Base-by-base conservation (phyloP, 192 early-diverging fungal species). In the Podila clonocystis region DNA sequence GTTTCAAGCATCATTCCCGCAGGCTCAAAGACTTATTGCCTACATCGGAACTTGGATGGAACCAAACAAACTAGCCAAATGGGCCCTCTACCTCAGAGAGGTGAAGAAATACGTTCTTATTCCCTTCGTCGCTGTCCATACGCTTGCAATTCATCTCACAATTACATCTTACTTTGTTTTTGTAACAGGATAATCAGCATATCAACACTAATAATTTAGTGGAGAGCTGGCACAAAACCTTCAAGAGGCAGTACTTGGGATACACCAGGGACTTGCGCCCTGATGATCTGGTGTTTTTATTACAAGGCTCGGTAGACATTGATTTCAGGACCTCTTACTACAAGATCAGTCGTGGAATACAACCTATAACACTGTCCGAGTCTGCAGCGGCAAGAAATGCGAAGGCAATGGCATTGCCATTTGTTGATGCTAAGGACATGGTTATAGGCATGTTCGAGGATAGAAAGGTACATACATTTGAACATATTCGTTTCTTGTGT, bases 151-250 rank as follows among this genome's bases (percentile, higher is more conserved):
- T 2, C 2, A 31, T 2, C 31, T 31, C 2, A 5, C 5, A 3
- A 3, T 31, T 2, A 31, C 5, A 31, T 31, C 5, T 5, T 49
- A 45, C 8, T 28, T 26, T 65, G 50, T 65, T 29, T 57, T 57
- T 33, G 57, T 50, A 57, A 58, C 29, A 70, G 69, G 31, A 63
- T n/a, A 55, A 55, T 50, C 69, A 62, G 15, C 50, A 63, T 48
- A 70, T 62, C 22, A 48, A 70, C 49, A 70, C 69, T 45, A 63
- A 70, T 41, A 70, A 62, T 38, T 36, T 70, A 15, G 60, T 70
- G 0, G 61, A 70, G 33, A 70, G 61, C 9, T 70, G 69, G 61
- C 69, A 70, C 24, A 63, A 62, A 30, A 63, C 60, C 1, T 45
- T 70, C 30, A 66, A 63, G 69, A 62, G 29, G 50, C 69, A 70